Evolutionary conservation across 495 filamentous ascomycete species (phyloP).

Genomic region (Peziza echinospora): DNA sequence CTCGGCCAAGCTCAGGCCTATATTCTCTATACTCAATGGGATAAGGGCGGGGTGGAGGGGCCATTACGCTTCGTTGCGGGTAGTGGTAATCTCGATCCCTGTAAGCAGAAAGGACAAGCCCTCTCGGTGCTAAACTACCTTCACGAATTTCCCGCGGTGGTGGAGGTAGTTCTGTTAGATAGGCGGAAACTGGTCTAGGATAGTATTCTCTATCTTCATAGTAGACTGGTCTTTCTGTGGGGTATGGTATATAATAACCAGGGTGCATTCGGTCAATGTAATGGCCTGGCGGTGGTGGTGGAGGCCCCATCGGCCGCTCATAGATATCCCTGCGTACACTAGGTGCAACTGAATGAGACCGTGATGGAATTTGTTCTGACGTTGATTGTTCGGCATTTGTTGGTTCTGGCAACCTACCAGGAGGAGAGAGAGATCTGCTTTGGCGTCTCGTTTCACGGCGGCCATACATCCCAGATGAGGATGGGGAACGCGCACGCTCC

Average conservation of each 20-base stretch:
- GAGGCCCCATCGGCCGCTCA: constrained; percentile 5
- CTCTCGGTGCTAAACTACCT: constrained; percentile 9
- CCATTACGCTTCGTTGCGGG: constrained; percentile 3
- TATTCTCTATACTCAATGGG: constrained; percentile 20
- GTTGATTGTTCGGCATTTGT: constrained; percentile 1
- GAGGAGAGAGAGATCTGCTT: not conserved
- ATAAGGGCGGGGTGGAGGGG: constrained; percentile 7
- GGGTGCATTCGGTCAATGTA: constrained; percentile 8
- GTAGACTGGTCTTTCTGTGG: constrained; percentile 8
- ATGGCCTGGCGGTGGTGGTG: constrained; percentile 4
- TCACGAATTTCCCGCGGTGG: constrained; percentile 6
- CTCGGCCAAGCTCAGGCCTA: constrained; percentile 22
- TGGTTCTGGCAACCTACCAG: not conserved
- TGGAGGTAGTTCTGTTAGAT: constrained; percentile 1
- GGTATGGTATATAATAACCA: constrained; percentile 2
- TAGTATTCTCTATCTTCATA: constrained; percentile 13
- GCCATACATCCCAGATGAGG: constrained; percentile 9
- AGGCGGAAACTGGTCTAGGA: constrained; percentile 1
- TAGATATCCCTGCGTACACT: constrained; percentile 9
- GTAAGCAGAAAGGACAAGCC: constrained; percentile 10
- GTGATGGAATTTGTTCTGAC: constrained; percentile 7
- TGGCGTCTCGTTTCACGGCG: constrained; percentile 5
- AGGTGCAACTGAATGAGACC: not conserved
- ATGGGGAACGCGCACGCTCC: constrained; percentile 8
- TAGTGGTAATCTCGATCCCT: constrained; percentile 16